Evolutionary conservation across 805 yeast genomes (phyloP), one percentile per base, ranked within the genome.

Genomic region (Tetrapisispora fleetii): DNA sequence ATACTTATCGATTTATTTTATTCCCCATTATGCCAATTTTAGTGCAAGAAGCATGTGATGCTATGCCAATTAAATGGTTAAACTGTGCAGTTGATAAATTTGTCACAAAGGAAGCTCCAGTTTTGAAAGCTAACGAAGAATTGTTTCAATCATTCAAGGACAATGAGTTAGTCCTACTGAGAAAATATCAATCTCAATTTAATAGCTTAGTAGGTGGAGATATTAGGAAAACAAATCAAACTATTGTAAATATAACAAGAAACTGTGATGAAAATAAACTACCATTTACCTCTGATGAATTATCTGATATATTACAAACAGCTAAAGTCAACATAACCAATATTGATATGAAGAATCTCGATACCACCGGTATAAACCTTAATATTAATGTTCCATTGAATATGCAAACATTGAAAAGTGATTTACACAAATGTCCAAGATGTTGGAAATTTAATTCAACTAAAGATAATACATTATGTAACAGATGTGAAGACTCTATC

Each of bases 11-110:
- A n/a, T 75, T 85, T 0, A 63, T 86, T 1, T 62, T 91, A 48
- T 74, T 89, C 0, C 98, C 99, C 1, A 78, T 93, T 1, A 67
- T 84, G 37, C 99, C 99, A 1, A 62, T 87, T 3, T 69, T 90
- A 49, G 75, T 91, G 0, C 98, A 93, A 65, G 97, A 93, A 59
- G 88, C 79, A 0, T 90, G 96, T 96, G 77, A 78, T 37, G 72
- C 73, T 50, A 58, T 77, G 4, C 81, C 78, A 11, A 55, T 30
- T 27, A 42, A 36, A 48, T 67, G 70, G 58, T 45, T 28, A 41
- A 45, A 52, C 5, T 4, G 3, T 18, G 2, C 18, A 3, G 7
- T 10, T 13, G 13, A 14, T 21, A 33, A 40, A 3, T 18, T 57
- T 19, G 33, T 53, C 24, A 28, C 43, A 2, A 49, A 45, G n/a